Percentiles rank a stretch among this genome's conserved stretches.
Evolutionary conservation across 768 basidiomycete genomes (phyloP).

Genomic region (Naganishia antarctica): DNA sequence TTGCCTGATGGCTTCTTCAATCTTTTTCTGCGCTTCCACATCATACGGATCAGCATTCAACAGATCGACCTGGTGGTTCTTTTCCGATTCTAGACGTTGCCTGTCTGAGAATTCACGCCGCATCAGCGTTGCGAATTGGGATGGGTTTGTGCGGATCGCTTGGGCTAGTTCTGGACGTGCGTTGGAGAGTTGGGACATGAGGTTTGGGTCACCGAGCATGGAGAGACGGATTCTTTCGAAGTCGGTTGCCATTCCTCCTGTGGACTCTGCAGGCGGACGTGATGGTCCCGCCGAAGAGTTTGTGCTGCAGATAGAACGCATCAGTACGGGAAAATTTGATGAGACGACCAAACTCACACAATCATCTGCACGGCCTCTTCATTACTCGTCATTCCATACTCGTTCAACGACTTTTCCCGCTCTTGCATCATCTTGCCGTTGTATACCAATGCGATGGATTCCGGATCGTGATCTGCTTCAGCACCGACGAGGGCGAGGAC

Average conservation of each 20-base stretch:
- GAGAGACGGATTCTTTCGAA: constrained; percentile 87
- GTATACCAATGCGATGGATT: constrained; percentile 38
- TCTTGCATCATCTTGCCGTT: constrained; percentile 37
- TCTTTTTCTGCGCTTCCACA: constrained; percentile 82
- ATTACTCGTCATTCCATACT: constrained; percentile 41
- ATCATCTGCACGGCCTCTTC: constrained; percentile 38
- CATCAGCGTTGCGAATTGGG: constrained; percentile 67
- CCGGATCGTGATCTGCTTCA: constrained; percentile 55
- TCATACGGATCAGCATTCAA: constrained; percentile 87
- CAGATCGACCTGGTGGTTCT: constrained; percentile 54
- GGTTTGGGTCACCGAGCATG: constrained; percentile 70
- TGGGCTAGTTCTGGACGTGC: constrained; percentile 73
- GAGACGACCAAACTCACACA: constrained; percentile 31
- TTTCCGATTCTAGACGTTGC: constrained; percentile 52
- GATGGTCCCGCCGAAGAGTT: constrained; percentile 10
- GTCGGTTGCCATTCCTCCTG: constrained; percentile 61
- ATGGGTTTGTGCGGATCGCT: constrained; percentile 65
- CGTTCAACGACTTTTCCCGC: constrained; percentile 32
- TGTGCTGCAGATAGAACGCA: neutral
- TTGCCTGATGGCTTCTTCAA: constrained; percentile 87
- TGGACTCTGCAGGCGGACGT: neutral
- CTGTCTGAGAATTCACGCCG: constrained; percentile 35
- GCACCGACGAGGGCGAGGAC: constrained; percentile 91
- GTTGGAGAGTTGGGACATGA: constrained; percentile 61
- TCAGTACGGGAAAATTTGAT: neutral